Conservation (phyloP, 371 early-diverging fungal species). For the Mucor velutinosus region DNA sequence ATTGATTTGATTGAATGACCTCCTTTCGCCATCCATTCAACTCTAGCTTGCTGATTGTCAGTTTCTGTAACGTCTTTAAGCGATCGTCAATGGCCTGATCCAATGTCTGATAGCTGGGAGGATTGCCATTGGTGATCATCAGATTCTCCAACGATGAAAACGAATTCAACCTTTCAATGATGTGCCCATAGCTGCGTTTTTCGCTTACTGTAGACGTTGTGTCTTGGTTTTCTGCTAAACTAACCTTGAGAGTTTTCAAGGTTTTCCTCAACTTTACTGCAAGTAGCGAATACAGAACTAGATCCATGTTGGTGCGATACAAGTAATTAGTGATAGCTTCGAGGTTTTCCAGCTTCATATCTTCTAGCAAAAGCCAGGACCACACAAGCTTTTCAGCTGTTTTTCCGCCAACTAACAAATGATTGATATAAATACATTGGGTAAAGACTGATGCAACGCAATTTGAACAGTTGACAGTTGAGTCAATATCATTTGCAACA, state of each 20-base stretch:
- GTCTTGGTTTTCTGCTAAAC: not conserved
- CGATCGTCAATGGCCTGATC: too few species aligned
- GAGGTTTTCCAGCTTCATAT: not conserved
- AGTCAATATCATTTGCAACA: not conserved
- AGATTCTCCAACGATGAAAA: too few species aligned
- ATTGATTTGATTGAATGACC: too few species aligned
- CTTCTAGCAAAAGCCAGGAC: not conserved
- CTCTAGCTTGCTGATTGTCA: too few species aligned
- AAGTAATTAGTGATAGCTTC: not conserved
- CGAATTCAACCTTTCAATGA: too few species aligned
- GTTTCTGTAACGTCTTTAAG: too few species aligned
- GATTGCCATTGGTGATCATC: too few species aligned
- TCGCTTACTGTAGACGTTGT: too few species aligned
- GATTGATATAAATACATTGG: not conserved
- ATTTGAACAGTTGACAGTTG: not conserved
- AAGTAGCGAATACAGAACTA: not conserved
- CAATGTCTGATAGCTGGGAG: too few species aligned
- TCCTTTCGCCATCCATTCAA: too few species aligned
- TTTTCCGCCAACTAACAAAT: not conserved
- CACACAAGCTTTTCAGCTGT: not conserved
- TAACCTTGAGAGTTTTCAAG: not conserved
- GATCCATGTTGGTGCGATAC: not conserved
- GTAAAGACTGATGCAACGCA: not conserved
- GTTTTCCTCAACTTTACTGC: not conserved
- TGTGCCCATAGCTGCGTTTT: too few species aligned